Evolutionary conservation across 768 basidiomycete species (phyloP).

Genomic region (Leccinum rimulosum): DNA sequence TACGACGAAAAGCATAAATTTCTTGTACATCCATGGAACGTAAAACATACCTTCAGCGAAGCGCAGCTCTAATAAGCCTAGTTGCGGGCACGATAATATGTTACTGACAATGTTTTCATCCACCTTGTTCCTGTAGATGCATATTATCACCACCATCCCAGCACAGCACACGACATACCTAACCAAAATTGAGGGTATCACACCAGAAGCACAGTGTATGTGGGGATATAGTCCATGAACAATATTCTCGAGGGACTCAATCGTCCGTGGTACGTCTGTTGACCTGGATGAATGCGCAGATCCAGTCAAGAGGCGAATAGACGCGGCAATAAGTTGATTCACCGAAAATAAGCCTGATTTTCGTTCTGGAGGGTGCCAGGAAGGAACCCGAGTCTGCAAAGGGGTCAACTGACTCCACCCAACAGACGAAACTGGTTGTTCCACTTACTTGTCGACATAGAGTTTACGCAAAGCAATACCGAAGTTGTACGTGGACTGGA

Average conservation of each 20-base stretch:
- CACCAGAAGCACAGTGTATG: slow-evolving; percentile 42
- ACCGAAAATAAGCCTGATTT: slow-evolving; percentile 60
- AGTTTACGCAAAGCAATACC: slow-evolving; percentile 58
- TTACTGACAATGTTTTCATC: slow-evolving; percentile 76
- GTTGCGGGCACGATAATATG: slow-evolving; percentile 61
- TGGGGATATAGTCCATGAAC: slow-evolving; percentile 71
- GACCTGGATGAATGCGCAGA: slow-evolving; percentile 38
- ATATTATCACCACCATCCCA: not conserved
- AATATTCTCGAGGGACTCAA: slow-evolving; percentile 71
- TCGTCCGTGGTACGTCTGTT: slow-evolving; percentile 76
- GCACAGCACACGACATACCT: slow-evolving; percentile 39
- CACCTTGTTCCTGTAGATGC: slow-evolving; percentile 50
- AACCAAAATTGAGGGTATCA: slow-evolving; percentile 50
- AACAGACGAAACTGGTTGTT: not conserved
- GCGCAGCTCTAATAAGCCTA: slow-evolving; percentile 57
- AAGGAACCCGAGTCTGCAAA: slow-evolving; percentile 59
- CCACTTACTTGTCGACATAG: slow-evolving; percentile 60
- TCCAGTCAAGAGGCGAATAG: not conserved
- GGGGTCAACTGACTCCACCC: not conserved
- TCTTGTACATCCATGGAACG: not conserved
- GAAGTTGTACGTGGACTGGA: slow-evolving; percentile 63
- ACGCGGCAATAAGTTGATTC: not conserved
- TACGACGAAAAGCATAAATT: slow-evolving; percentile 23
- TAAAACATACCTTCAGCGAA: slow-evolving; percentile 58
- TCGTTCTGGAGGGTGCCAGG: slow-evolving; percentile 47